Base-by-base conservation (phyloP, 1,284 basidiomycete genomes). In the Sphaerobolus stellatus region DNA sequence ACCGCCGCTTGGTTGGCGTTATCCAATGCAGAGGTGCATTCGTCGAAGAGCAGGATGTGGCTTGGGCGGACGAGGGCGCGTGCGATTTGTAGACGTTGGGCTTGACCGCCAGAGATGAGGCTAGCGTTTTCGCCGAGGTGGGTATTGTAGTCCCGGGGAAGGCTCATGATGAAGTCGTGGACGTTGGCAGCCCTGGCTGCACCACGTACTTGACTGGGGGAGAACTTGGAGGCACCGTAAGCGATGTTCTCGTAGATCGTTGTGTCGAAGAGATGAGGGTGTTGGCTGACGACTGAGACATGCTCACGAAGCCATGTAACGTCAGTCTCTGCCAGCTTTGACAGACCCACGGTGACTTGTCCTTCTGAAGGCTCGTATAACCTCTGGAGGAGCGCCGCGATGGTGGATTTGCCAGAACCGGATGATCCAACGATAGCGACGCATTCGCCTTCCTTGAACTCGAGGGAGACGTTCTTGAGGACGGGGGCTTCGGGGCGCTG, bases 21-120 rank as follows among this genome's bases (percentile, higher is more conserved):
- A 68, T 98, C 96, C 54, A 98, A 76, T 5, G 95, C 92, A 38
- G 84, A 88, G 6, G 96, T 99, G 67, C 92, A 96, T 70, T 98
- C 96, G 71, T 98, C 96, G 47, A 98, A 76, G 47, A 98, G 86
- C 29, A 98, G 76, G n/a, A 97, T 81, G 31, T 76, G 79, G 0
- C 88, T 77, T 0, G 80, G 78, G 11, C 84, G 75, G 7, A 88
- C 85, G 14, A 98, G 79, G 0, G 94, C 94, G 2, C 96, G 82
- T 0, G 96, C 96, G 60, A 98, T 94, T 64, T 91, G 89, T 7
- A 99, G 71, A 3, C 96, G 82, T 71, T 99, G 96, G 2, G 90
- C 92, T 68, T 99, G 96, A 1, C 96, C 96, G 29, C 96, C 96
- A 0, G 93, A 96, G 56, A 98, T 84, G 48, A 94, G 80, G 16